A percentile compares a stretch with the other conserved stretches of the same genome.
These are phyloP conservation scores for Yarrowia keelungensis DNA, from an alignment of 805 yeast genomes.

Conservation along the genomic window DNA sequence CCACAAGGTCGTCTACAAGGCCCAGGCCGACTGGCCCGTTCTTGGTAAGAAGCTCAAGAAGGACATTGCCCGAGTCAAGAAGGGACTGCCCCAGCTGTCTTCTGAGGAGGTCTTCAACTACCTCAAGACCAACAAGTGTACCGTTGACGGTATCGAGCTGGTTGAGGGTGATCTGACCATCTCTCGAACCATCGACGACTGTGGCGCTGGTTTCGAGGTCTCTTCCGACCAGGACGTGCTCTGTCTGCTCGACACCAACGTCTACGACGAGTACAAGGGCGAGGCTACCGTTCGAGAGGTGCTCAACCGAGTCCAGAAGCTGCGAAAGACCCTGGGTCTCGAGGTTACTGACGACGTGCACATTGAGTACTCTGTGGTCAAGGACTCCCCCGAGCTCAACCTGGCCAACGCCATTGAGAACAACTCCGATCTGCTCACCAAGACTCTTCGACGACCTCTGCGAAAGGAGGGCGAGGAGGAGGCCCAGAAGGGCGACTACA, in stretches of 20 bases:
- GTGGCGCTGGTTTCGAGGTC: slow-evolving; percentile 76
- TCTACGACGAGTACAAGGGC: slow-evolving; percentile 84
- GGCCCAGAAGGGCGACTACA: slow-evolving; percentile 54
- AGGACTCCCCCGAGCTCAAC: slow-evolving; percentile 57
- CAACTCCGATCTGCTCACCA: slow-evolving; percentile 73
- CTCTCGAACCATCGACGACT: slow-evolving; percentile 83
- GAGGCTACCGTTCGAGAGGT: slow-evolving; percentile 98
- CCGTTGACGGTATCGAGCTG: slow-evolving; percentile 88
- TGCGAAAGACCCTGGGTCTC: slow-evolving; percentile 94
- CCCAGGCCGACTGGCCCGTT: slow-evolving; percentile 99
- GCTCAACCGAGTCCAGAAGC: slow-evolving; percentile 94
- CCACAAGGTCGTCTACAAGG: slow-evolving; percentile 90
- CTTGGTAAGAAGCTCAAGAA: slow-evolving; percentile 96
- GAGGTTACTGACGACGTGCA: slow-evolving; percentile 93
- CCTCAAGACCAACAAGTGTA: slow-evolving; percentile 72
- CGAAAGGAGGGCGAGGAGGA: slow-evolving; percentile 56
- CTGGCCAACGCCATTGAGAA: slow-evolving; percentile 61
- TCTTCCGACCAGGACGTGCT: slow-evolving; percentile 90
- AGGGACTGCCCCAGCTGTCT: slow-evolving; percentile 81
- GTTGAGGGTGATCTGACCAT: slow-evolving; percentile 89
- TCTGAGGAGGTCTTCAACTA: slow-evolving; percentile 83
- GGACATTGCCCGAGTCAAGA: slow-evolving; percentile 93
- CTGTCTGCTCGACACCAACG: slow-evolving; percentile 83
- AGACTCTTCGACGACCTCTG: slow-evolving; percentile 75
- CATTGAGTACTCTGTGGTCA: slow-evolving; percentile 75